Evolutionary conservation across 164 flowering plant genomes (phyloP), one percentile per base, ranked within the genome.

Genomic region (Macadamia tetraphylla): DNA sequence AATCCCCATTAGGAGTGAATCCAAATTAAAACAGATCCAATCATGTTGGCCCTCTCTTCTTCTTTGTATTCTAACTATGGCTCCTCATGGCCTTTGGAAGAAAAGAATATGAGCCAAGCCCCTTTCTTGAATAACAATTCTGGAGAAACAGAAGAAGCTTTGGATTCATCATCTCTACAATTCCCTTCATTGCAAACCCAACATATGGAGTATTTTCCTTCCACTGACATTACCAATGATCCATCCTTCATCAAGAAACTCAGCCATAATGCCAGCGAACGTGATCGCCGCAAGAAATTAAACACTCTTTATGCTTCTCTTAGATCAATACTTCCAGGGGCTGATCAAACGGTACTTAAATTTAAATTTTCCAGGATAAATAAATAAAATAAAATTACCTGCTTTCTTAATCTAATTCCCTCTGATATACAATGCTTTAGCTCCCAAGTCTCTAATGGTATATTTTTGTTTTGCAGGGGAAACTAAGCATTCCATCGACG

Each of bases 191-290:
- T 9, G 2, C 71, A 32, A 62, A 58, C 49, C 12, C 18, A 69
- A 8, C 11, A 69, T 7, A 15, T 18, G 32, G 44, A 14, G 10
- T 46, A 63, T 23, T 61, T 9, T 1, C 44, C 72, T 23, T 58
- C 43, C 18, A 55, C 43, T 4, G 31, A 60, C 0, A 42, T 31
- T 30, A 58, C 53, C 14, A 67, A 51, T 10, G 61, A 69, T 15
- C 64, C 73, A 6, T 51, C 65, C 1, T 57, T 62, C 51, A 73
- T 46, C 0, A 87, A 85, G 81, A 91, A 88, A 65, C 75, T 82
- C 9, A 81, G 80, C 72, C 97, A 91, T 66, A 91, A 89, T 65
- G 93, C 94, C 1, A 83, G 81, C 29, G 23, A 23, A 23, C 23
- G 23, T 23, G 23, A 23, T 23, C 23, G 23, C 23, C 23, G 23